Percentiles rank a stretch among this genome's conserved stretches.
These are phyloP conservation scores for Candida ponderosae DNA, from an alignment of 805 yeast species.

Conservation along the genomic window DNA sequence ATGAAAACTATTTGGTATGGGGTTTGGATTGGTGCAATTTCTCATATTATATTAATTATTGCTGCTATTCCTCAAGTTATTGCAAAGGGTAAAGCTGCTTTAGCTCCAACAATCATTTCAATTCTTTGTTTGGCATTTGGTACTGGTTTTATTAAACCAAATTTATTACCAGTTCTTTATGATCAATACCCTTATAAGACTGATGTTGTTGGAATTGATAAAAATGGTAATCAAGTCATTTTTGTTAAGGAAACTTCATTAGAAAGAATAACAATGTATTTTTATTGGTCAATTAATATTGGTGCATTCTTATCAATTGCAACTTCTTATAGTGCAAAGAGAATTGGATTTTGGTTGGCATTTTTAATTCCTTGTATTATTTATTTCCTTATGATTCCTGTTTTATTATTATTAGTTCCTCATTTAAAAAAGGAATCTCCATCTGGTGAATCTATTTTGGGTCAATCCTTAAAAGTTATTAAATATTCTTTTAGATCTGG, in stretches of 20 bases:
- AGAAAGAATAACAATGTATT: conserved; percentile 68
- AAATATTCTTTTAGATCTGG: conserved; percentile 33
- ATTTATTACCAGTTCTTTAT: conserved; percentile 63
- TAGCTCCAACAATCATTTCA: conserved; percentile 48
- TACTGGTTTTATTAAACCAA: conserved; percentile 76
- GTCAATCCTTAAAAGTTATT: conserved; percentile 32
- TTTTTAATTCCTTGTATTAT: conserved; percentile 60
- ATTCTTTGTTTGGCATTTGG: conserved; percentile 57
- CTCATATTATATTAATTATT: conserved; percentile 56
- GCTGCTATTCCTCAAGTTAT: conserved; percentile 59
- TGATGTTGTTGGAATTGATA: conserved; percentile 49
- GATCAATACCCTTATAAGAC: conserved; percentile 60
- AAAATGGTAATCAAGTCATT: conserved; percentile 60
- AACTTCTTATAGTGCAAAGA: conserved; percentile 62
- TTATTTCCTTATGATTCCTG: conserved; percentile 44
- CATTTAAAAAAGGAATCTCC: conserved; percentile 20
- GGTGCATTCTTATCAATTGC: conserved; percentile 73
- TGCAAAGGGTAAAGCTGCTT: conserved; percentile 38
- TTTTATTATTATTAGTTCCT: conserved; percentile 28
- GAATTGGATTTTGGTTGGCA: conserved; percentile 69
- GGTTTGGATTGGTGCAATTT: conserved; percentile 49
- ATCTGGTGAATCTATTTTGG: conserved; percentile 32
- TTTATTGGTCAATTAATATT: conserved; percentile 68
- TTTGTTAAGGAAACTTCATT: conserved; percentile 63
- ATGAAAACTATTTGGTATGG: conserved; percentile 59